A percentile compares a stretch with the other conserved stretches of the same genome.
These are phyloP conservation scores for Pichia pseudocactophila DNA, from an alignment of 805 yeast genomes.

Conservation along the genomic window DNA sequence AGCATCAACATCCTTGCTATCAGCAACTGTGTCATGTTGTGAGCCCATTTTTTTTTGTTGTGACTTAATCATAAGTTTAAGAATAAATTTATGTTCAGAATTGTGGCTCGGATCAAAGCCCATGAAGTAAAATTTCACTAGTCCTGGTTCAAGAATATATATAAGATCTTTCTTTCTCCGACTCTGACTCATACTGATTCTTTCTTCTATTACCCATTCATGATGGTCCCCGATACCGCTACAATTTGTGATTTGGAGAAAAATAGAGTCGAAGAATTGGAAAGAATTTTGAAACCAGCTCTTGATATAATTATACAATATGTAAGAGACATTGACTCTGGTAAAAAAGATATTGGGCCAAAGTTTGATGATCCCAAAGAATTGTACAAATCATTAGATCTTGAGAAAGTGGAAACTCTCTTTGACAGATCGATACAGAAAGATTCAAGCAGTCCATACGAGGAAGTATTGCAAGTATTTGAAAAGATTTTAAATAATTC, in stretches of 20 bases:
- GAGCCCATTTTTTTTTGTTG: too few relatives aligned
- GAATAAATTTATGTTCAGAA: too few relatives aligned
- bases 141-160: too few relatives aligned
- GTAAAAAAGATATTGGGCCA: slow-evolving; percentile 42
- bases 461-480: slow-evolving; percentile 40
- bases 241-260: slow-evolving; percentile 33
- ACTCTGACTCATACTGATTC: too few relatives aligned
- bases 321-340: slow-evolving; percentile 37
- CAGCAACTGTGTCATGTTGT: too few relatives aligned
- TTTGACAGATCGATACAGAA: slow-evolving; percentile 17
- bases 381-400: slow-evolving; percentile 29
- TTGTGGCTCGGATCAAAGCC: too few relatives aligned
- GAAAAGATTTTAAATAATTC: slow-evolving; percentile 55
- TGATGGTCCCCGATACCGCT: too few relatives aligned
- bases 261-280: slow-evolving; percentile 49
- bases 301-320: slow-evolving; percentile 44
- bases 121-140: too few relatives aligned
- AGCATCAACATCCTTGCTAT: background rate
- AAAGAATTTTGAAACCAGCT: slow-evolving; percentile 41
- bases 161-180: too few relatives aligned
- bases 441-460: slow-evolving; percentile 14
- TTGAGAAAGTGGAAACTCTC: slow-evolving; percentile 24
- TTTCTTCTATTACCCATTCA: too few relatives aligned
- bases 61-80: too few relatives aligned
- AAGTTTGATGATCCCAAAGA: slow-evolving; percentile 40